Percentiles rank a stretch among this genome's conserved stretches.
Evolutionary conservation across 257 asterid genomes (phyloP).

Genomic region (Penstemon davidsonii): DNA sequence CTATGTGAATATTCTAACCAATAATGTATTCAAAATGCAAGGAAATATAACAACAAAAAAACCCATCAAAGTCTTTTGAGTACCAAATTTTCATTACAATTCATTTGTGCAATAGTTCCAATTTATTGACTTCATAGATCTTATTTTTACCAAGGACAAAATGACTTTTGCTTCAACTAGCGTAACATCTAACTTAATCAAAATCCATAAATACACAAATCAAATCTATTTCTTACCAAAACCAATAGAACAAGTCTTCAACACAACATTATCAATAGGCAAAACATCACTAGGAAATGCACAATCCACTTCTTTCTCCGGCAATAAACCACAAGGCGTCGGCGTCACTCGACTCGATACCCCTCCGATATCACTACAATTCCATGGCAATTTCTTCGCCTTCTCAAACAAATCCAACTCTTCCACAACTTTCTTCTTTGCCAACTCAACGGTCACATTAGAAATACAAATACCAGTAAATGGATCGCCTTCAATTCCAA

Average conservation of each 20-base stretch:
- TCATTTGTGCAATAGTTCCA: too few species aligned
- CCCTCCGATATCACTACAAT: slow-evolving; percentile 56
- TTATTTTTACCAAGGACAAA: too few species aligned
- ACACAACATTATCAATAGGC: slow-evolving; percentile 49
- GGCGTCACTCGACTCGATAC: slow-evolving; percentile 53
- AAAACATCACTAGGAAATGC: slow-evolving; percentile 49
- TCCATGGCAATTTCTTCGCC: slow-evolving; percentile 49
- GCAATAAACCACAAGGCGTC: slow-evolving; percentile 48
- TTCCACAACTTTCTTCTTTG: not conserved
- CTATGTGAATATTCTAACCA: too few species aligned
- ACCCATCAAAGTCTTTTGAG: too few species aligned
- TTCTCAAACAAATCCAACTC: not conserved
- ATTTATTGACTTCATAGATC: too few species aligned
- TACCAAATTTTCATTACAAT: too few species aligned
- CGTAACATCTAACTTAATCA: too few species aligned
- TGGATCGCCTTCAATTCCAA: slow-evolving; percentile 47
- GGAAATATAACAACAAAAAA: too few species aligned
- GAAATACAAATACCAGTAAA: slow-evolving; percentile 60
- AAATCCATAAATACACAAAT: too few species aligned
- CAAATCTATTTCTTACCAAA: too few species aligned
- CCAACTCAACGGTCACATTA: slow-evolving; percentile 36
- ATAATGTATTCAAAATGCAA: too few species aligned
- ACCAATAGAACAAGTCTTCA: slow-evolving; percentile 42
- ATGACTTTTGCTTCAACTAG: too few species aligned
- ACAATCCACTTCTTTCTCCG: slow-evolving; percentile 39